A percentile compares a stretch with the other conserved stretches of the same genome.
Evolutionary conservation across 306 rosid genomes (phyloP).

Genomic region (Hylodesmum podocarpum): DNA sequence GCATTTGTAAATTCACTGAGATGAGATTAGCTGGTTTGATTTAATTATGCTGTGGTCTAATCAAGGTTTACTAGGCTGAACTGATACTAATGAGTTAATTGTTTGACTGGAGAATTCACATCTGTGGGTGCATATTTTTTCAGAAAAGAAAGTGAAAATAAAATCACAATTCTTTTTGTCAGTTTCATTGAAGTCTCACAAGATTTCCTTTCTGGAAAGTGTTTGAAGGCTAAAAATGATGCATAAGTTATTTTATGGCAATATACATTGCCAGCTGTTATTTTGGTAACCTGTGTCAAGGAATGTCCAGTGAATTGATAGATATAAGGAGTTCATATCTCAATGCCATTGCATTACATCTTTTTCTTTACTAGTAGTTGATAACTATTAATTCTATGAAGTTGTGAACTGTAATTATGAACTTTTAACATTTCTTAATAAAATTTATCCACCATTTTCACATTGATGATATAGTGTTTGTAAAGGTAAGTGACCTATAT

Average conservation of each 20-base stretch:
- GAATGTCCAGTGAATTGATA: background rate
- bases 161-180: background rate
- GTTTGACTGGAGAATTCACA: background rate
- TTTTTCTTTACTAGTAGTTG: background rate
- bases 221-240: background rate
- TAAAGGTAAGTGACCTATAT: background rate
- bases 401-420: background rate
- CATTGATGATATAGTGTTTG: constrained; percentile 4
- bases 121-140: background rate
- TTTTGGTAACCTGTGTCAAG: background rate
- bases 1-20: background rate
- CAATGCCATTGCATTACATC: background rate
- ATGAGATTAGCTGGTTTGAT: constrained; percentile 10
- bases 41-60: background rate
- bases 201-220: background rate
- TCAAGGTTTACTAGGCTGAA: background rate
- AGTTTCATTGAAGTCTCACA: constrained; percentile 18
- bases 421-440: background rate
- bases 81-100: background rate
- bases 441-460: background rate
- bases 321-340: background rate
- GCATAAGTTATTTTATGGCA: background rate
- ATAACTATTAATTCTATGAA: constrained; percentile 4
- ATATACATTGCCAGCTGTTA: constrained; percentile 8
- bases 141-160: background rate